Conservation (phyloP, 2,329 filamentous ascomycete species). For the Fusarium avenaceum region DNA sequence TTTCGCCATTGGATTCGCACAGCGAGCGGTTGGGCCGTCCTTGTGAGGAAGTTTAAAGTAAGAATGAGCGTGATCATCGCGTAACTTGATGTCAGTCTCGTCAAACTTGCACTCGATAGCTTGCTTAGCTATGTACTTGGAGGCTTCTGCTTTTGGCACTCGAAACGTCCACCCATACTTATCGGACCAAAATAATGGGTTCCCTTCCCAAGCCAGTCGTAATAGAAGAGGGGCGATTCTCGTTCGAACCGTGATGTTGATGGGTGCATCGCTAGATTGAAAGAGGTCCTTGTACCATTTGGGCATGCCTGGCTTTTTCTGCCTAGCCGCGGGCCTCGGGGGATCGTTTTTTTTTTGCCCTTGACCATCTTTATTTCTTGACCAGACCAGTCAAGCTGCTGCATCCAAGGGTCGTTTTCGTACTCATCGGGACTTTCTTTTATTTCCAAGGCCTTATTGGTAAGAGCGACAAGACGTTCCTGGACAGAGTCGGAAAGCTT, state of each 20-base stretch:
- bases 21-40: conserved; percentile 87
- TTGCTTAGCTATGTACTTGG: conserved; percentile 77
- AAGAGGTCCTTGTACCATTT: conserved; percentile 97
- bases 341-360: conserved; percentile 85
- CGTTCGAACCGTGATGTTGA: conserved; percentile 86
- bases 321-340: conserved; percentile 80
- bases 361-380: conserved; percentile 94
- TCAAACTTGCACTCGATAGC: conserved; percentile 84
- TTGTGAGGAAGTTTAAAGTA: conserved; percentile 98
- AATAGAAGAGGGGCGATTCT: conserved; percentile 88
- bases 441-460: conserved; percentile 81
- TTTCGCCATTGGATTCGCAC: conserved; percentile 90
- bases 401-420: conserved; percentile 87
- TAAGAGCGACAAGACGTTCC: conserved; percentile 78
- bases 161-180: conserved; percentile 93
- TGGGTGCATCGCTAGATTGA: conserved; percentile 73
- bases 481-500: conserved; percentile 82
- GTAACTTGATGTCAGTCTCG: conserved; percentile 74
- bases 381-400: conserved; percentile 94
- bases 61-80: conserved; percentile 72
- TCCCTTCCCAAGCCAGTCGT: conserved; percentile 87
- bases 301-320: conserved; percentile 96
- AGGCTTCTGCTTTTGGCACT: conserved; percentile 72
- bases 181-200: conserved; percentile 93
- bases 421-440: conserved; percentile 79